phyloP scores from a whole-genome alignment of 2,329 filamentous ascomycete genomes.

The Aureobasidium sp. region DNA sequence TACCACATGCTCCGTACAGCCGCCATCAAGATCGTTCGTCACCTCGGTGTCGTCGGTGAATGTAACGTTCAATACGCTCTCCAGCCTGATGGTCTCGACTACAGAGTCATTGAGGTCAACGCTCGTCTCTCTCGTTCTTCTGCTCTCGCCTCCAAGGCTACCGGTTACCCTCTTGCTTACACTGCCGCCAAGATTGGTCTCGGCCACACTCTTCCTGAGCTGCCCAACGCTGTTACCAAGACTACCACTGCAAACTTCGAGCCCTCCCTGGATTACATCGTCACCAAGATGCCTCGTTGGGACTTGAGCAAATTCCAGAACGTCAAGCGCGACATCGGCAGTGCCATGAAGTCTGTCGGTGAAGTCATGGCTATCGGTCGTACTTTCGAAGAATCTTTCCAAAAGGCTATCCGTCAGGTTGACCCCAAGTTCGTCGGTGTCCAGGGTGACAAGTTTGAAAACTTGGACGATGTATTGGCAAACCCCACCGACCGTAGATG shows the following conservation, averaged over 20 bases:
- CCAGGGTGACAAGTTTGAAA: constrained; percentile 90
- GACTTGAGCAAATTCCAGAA: constrained; percentile 98
- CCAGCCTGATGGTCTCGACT: constrained; percentile 93
- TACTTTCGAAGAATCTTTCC: constrained; percentile 97
- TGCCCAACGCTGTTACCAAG: constrained; percentile 96
- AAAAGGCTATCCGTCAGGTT: constrained; percentile 96
- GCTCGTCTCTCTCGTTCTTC: constrained; percentile 96
- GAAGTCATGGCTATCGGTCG: constrained; percentile 99
- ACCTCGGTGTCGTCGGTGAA: constrained; percentile 94
- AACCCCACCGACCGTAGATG: constrained; percentile 95
- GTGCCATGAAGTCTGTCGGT: constrained; percentile 97
- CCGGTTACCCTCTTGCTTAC: constrained; percentile 93
- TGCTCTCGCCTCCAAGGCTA: constrained; percentile 93
- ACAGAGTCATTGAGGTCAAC: constrained; percentile 98
- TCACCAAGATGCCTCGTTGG: constrained; percentile 98
- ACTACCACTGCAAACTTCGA: constrained; percentile 99
- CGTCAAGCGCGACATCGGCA: constrained; percentile 94
- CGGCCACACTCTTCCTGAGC: constrained; percentile 87
- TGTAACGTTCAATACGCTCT: constrained; percentile 98
- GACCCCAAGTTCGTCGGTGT: constrained; percentile 88
- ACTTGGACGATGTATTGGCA: constrained; percentile 79
- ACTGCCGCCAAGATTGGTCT: constrained; percentile 97
- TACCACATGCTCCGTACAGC: constrained; percentile 99
- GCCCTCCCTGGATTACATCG: constrained; percentile 92
- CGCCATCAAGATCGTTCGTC: constrained; percentile 96